Evolutionary conservation across 2,329 filamentous ascomycete species (phyloP), one percentile per base, ranked within the genome.

Genomic region (Colletotrichum sojae): DNA sequence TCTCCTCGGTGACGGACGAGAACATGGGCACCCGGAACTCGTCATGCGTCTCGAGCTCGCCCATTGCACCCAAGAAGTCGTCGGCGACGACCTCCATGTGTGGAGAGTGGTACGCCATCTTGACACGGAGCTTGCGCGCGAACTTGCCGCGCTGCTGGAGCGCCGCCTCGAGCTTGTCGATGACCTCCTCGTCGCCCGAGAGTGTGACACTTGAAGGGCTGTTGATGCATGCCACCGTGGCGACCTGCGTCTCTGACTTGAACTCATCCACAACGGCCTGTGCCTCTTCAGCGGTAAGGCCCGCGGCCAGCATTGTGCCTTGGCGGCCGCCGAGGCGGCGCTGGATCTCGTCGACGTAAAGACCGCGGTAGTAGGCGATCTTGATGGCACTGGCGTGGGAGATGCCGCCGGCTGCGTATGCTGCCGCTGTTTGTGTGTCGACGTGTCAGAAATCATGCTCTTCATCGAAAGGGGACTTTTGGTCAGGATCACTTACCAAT

Each of bases 101-200:
- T 1, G 18, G 43, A 5, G 73, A 75, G 46, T 75, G 74, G 56
- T 75, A 75, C 0, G 73, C 74, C 0, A 70, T 63, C 2, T 71
- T 52, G 2, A 73, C 71, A 2, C 66, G 64, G 6, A 75, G 69
- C 75, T 67, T 74, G 3, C 73, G 59, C 18, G 39, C 39, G n/a
- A 69, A 88, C 4, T 84, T 73, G 22, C 22, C 22, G 22, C 22
- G 22, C 22, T 22, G 22, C 22, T 22, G 22, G 22, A 22, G 22
- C 22, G 22, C 22, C 2, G 22, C 22, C 4, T 22, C 22, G 22
- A 22, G 22, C 22, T 22, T 22, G 22, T 22, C 22, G 22, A 22
- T 22, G 22, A 22, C 22, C 22, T 22, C 22, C 22, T 22, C 22
- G 4, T 22, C 22, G 22, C 22, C 22, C 22, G 22, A 22, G 22